A percentile compares a stretch with the other conserved stretches of the same genome.
Evolutionary conservation across 1,139 yeast species (phyloP).

Genomic region (Pneumocystis oryctolagi): DNA sequence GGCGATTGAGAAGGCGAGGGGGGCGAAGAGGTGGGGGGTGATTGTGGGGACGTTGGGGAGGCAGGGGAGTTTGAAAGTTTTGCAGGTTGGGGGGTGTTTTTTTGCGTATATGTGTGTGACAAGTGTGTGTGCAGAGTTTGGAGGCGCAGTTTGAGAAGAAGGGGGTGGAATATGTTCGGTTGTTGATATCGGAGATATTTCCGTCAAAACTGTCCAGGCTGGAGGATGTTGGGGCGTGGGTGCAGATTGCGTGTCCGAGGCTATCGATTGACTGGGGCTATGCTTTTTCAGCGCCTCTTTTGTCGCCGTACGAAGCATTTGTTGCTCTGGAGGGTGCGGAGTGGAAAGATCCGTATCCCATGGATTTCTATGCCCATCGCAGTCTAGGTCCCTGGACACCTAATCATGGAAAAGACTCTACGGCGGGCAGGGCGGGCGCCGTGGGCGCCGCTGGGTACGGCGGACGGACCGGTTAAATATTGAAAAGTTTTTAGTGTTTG

Average conservation of each 20-base stretch:
- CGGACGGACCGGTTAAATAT: not conserved
- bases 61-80: conserved; percentile 77
- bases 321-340: conserved; percentile 63
- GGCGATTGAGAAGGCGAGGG: conserved; percentile 48
- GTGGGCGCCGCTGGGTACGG: too few species aligned
- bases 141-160: conserved; percentile 34
- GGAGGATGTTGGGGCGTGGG: conserved; percentile 85
- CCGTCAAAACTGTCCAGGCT: conserved; percentile 90
- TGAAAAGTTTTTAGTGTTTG: not conserved
- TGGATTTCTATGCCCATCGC: conserved; percentile 84
- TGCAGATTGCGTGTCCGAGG: conserved; percentile 96
- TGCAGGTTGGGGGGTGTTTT: not conserved
- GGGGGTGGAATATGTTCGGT: conserved; percentile 62
- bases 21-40: conserved; percentile 50
- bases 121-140: conserved; percentile 20
- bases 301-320: conserved; percentile 95
- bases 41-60: conserved; percentile 93
- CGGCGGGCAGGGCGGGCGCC: too few species aligned
- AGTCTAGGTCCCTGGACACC: conserved; percentile 52
- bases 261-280: conserved; percentile 97
- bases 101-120: not conserved
- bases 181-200: conserved; percentile 79
- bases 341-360: conserved; percentile 65
- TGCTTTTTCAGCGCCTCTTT: conserved; percentile 78
- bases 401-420: conserved; percentile 9